Evolutionary conservation across 805 yeast species (phyloP).

Genomic region (Yamadazyma sp.): DNA sequence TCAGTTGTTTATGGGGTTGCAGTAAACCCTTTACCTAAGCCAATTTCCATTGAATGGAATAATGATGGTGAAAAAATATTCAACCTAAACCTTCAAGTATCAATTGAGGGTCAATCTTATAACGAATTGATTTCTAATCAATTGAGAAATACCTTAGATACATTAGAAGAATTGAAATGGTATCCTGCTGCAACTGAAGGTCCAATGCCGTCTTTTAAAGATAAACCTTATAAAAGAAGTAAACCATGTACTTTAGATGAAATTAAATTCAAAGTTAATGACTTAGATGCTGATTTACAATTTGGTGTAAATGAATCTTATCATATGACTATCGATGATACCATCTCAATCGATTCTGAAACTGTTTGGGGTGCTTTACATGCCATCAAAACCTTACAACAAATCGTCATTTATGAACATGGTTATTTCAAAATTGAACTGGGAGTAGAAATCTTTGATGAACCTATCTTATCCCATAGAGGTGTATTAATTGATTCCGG

Average conservation of each 20-base stretch:
- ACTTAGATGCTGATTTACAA: slow-evolving; percentile 19
- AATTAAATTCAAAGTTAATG: slow-evolving; percentile 4
- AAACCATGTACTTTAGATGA: neutral
- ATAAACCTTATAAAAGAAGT: slow-evolving; percentile 3
- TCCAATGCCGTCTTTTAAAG: slow-evolving; percentile 7
- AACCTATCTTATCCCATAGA: slow-evolving; percentile 34
- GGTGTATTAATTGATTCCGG: slow-evolving; percentile 40
- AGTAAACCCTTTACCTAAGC: slow-evolving; percentile 20
- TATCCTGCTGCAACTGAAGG: slow-evolving; percentile 30
- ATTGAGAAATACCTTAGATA: slow-evolving; percentile 4
- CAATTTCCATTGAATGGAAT: slow-evolving; percentile 7
- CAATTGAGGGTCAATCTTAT: neutral
- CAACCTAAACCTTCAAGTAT: neutral
- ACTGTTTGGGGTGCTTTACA: slow-evolving; percentile 43
- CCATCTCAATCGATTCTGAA: slow-evolving; percentile 23
- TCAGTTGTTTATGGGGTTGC: too few relatives aligned
- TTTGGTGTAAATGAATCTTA: slow-evolving; percentile 37
- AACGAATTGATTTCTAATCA: slow-evolving; percentile 3
- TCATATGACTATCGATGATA: slow-evolving; percentile 16
- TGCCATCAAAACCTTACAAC: slow-evolving; percentile 39
- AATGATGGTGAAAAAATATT: slow-evolving; percentile 8
- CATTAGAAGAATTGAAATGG: slow-evolving; percentile 27
- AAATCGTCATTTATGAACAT: slow-evolving; percentile 29
- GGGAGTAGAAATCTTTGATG: slow-evolving; percentile 30
- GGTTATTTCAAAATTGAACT: slow-evolving; percentile 26